Evolutionary conservation across 2,329 filamentous ascomycete genomes (phyloP).

Genomic region (Alternaria metachromatica): DNA sequence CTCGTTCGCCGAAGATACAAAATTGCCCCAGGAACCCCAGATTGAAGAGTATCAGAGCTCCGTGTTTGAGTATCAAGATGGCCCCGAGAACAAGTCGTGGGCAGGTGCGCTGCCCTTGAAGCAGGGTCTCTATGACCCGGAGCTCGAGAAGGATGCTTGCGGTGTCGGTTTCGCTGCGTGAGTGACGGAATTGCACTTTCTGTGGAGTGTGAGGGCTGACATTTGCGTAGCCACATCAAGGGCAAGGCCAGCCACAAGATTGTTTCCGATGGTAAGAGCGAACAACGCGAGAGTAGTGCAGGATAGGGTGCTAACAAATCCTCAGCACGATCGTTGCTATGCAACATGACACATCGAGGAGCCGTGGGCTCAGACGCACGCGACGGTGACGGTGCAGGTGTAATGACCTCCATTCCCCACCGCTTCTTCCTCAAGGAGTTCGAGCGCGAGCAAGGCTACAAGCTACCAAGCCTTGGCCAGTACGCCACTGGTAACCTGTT

Average conservation of each 20-base stretch:
- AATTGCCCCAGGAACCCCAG: conserved; percentile 53
- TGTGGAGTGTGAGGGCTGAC: conserved; percentile 32
- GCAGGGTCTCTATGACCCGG: conserved; percentile 97
- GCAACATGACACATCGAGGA: conserved; percentile 99
- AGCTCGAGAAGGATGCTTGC: conserved; percentile 97
- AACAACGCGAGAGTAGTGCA: not conserved
- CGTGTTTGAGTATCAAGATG: conserved; percentile 83
- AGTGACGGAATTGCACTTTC: conserved; percentile 46
- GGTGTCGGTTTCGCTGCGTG: conserved; percentile 99
- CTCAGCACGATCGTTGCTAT: conserved; percentile 86
- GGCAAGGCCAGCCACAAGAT: conserved; percentile 98
- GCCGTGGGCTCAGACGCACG: conserved; percentile 96
- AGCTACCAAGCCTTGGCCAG: conserved; percentile 85
- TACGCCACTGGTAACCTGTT: conserved; percentile 98
- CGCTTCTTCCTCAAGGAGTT: conserved; percentile 99
- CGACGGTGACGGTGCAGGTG: conserved; percentile 97
- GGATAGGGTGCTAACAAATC: conserved; percentile 37
- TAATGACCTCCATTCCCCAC: conserved; percentile 99
- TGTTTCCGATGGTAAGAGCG: conserved; percentile 87
- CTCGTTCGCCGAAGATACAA: conserved; percentile 59
- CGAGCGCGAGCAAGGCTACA: conserved; percentile 85
- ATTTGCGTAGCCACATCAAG: conserved; percentile 81
- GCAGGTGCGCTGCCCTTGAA: conserved; percentile 94
- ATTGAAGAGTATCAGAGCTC: conserved; percentile 66
- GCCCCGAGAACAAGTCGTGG: conserved; percentile 85